Conservation (phyloP, 768 basidiomycete genomes). For the Phaeotremella skinneri region DNA sequence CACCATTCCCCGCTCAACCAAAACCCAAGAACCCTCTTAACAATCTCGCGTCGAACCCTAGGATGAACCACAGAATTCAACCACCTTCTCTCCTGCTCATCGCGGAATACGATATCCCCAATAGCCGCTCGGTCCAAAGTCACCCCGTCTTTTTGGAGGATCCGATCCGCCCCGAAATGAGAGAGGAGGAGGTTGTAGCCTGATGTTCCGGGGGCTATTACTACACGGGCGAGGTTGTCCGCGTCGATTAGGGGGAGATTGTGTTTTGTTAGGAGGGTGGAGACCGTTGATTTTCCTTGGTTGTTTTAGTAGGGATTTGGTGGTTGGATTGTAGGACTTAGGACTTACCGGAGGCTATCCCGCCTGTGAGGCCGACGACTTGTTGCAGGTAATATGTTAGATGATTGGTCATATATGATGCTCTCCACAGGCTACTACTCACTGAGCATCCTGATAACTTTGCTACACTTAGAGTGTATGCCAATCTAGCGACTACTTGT, state of each 20-base stretch:
- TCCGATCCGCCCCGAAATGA: slow-evolving; percentile 64
- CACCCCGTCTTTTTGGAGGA: slow-evolving; percentile 65
- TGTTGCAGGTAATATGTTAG: background rate
- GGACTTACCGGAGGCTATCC: slow-evolving; percentile 70
- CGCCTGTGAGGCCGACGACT: slow-evolving; percentile 95
- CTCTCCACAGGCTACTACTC: background rate
- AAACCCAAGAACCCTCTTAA: slow-evolving; percentile 62
- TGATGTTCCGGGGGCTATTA: slow-evolving; percentile 77
- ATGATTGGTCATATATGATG: background rate
- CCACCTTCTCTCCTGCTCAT: slow-evolving; percentile 65
- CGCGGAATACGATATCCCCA: slow-evolving; percentile 79
- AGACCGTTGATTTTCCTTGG: slow-evolving; percentile 85
- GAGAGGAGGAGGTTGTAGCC: slow-evolving; percentile 66
- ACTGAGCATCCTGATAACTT: background rate
- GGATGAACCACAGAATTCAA: slow-evolving; percentile 89
- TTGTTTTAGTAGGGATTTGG: background rate
- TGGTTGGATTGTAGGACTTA: background rate
- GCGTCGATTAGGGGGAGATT: slow-evolving; percentile 85
- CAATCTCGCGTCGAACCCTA: slow-evolving; percentile 75
- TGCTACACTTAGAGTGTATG: background rate
- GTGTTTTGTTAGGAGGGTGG: slow-evolving; percentile 63
- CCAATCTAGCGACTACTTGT: too few species aligned
- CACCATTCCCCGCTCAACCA: slow-evolving; percentile 78
- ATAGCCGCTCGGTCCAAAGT: slow-evolving; percentile 77
- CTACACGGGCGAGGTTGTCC: slow-evolving; percentile 80